Evolutionary conservation across 2,329 filamentous ascomycete species (phyloP).

Genomic region (Diaporthe sp.): DNA sequence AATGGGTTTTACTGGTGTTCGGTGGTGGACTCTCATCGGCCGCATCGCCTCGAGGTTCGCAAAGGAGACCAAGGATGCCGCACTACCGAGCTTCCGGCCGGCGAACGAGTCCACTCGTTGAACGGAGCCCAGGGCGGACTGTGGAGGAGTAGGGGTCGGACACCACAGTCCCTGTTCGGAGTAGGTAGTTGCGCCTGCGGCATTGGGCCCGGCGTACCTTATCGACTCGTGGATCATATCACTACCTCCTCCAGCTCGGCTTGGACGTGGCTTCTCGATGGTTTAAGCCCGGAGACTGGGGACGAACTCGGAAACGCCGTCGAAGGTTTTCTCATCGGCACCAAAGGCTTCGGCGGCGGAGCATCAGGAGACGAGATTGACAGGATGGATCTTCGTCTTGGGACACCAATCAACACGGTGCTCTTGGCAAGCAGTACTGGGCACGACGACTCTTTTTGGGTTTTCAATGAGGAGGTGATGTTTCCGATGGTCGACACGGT

Average conservation of each 20-base stretch:
- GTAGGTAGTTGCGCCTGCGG: not conserved
- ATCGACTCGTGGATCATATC: not conserved
- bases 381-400: not conserved
- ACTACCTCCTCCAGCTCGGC: not conserved
- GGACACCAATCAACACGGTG: not conserved
- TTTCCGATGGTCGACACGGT: not conserved
- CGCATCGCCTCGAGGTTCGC: not conserved
- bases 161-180: not conserved
- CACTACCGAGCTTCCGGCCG: not conserved
- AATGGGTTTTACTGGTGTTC: not conserved
- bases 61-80: not conserved
- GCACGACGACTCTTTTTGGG: not conserved
- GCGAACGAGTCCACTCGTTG: not conserved
- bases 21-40: not conserved
- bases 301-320: not conserved
- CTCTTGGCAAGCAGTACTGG: not conserved
- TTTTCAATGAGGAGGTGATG: not conserved
- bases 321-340: not conserved
- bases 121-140: not conserved
- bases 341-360: not conserved
- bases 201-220: not conserved
- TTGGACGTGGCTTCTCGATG: not conserved
- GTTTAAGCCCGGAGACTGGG: not conserved
- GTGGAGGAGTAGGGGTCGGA: not conserved
- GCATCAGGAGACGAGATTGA: not conserved